These are phyloP conservation scores for Solanum chaucha DNA, from an alignment of 257 asterid genomes.

Conservation along the genomic window DNA sequence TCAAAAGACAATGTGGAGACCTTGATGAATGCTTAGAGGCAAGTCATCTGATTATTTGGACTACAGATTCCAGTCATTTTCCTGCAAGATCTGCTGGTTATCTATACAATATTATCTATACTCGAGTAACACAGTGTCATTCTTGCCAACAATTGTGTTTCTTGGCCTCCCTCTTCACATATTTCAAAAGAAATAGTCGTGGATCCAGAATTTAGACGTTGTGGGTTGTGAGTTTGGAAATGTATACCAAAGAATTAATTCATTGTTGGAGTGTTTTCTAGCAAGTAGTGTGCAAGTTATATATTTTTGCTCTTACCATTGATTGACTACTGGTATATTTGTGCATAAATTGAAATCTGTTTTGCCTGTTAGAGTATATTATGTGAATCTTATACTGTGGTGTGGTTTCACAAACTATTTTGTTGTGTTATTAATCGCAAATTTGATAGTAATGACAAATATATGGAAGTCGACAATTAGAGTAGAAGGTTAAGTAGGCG, in stretches of 20 bases:
- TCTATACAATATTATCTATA: neutral
- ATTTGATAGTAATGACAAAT: neutral
- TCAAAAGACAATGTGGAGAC: constrained; percentile 79
- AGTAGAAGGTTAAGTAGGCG: too few species aligned
- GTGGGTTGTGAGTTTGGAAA: neutral
- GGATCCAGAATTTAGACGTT: neutral
- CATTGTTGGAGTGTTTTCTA: neutral
- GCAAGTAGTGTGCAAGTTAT: neutral
- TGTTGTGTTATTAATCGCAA: neutral
- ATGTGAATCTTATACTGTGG: neutral
- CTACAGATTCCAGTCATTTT: neutral
- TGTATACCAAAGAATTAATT: neutral
- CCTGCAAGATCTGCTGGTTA: neutral
- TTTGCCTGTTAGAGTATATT: neutral
- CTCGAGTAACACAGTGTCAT: neutral
- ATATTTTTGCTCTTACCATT: neutral
- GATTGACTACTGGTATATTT: neutral
- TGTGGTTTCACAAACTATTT: neutral
- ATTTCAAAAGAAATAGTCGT: neutral
- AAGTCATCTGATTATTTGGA: neutral
- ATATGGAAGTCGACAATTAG: too few species aligned
- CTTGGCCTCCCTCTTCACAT: neutral
- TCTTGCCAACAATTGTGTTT: neutral
- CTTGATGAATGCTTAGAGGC: constrained; percentile 16
- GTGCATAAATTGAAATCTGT: neutral